These are phyloP conservation scores for Jamesozyma jinghongensis DNA, from an alignment of 805 yeast species.

Conservation along the genomic window DNA sequence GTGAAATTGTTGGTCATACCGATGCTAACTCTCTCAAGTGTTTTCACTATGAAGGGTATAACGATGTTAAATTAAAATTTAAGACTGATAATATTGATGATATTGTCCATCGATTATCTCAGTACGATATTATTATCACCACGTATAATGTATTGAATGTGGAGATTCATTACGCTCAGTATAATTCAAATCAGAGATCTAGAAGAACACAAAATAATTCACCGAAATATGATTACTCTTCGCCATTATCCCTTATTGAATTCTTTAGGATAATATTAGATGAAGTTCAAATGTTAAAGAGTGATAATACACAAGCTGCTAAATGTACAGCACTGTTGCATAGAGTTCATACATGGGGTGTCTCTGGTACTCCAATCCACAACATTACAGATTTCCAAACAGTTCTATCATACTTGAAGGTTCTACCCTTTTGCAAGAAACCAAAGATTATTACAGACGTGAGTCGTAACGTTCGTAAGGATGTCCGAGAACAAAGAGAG, in stretches of 20 bases:
- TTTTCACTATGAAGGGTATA: slow-evolving; percentile 54
- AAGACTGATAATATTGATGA: slow-evolving; percentile 14
- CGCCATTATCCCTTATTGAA: slow-evolving; percentile 73
- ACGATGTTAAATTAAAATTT: slow-evolving; percentile 27
- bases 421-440: slow-evolving; percentile 51
- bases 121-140: slow-evolving; percentile 70
- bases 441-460: slow-evolving; percentile 13
- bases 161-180: slow-evolving; percentile 74
- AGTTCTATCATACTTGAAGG: slow-evolving; percentile 54
- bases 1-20: slow-evolving; percentile 47
- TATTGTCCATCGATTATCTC: slow-evolving; percentile 45
- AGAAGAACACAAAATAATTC: slow-evolving; percentile 23
- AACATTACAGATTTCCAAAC: slow-evolving; percentile 62
- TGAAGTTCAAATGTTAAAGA: slow-evolving; percentile 88
- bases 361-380: slow-evolving; percentile 88
- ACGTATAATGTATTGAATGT: slow-evolving; percentile 62
- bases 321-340: slow-evolving; percentile 73
- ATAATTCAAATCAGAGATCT: slow-evolving; percentile 41
- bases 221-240: slow-evolving; percentile 47
- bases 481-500: slow-evolving; percentile 4
- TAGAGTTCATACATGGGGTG: slow-evolving; percentile 91
- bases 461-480: slow-evolving; percentile 5
- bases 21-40: slow-evolving; percentile 39
- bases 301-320: slow-evolving; percentile 63
- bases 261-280: slow-evolving; percentile 88